Evolutionary conservation across 2,329 filamentous ascomycete species (phyloP).

Genomic region (Xylaria sp.): DNA sequence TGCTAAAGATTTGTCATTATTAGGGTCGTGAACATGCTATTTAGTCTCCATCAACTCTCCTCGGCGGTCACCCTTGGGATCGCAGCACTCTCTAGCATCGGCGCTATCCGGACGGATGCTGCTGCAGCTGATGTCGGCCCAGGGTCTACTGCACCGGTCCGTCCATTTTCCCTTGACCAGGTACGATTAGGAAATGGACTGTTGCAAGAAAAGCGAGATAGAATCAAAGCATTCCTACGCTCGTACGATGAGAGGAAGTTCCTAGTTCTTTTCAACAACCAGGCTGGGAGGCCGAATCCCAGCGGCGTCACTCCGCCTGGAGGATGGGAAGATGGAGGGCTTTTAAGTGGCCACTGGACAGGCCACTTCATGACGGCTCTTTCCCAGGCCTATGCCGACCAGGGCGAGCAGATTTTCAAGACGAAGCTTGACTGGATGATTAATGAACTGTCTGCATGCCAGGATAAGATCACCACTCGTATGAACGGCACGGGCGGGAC

Average conservation of each 20-base stretch:
- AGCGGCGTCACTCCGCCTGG: constrained; percentile 36
- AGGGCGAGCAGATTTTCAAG: constrained; percentile 40
- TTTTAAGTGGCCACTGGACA: constrained; percentile 44
- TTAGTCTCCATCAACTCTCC: constrained; percentile 24
- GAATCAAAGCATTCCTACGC: constrained; percentile 40
- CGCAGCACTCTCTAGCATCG: constrained; percentile 17
- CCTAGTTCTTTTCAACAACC: constrained; percentile 42
- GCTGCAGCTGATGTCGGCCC: constrained; percentile 35
- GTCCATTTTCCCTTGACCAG: constrained; percentile 43
- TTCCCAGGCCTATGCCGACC: constrained; percentile 43
- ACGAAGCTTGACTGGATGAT: constrained; percentile 44
- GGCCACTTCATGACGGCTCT: constrained; percentile 43
- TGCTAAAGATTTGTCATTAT: constrained; percentile 15
- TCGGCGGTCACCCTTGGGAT: constrained; percentile 20
- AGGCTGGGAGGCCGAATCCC: constrained; percentile 41
- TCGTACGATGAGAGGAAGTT: constrained; percentile 41
- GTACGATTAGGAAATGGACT: constrained; percentile 40
- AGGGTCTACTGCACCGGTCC: constrained; percentile 41
- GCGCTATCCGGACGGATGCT: constrained; percentile 8
- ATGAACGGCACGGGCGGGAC: constrained; percentile 27
- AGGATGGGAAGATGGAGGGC: constrained; percentile 44
- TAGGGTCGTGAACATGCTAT: constrained; percentile 9
- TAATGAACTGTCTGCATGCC: constrained; percentile 39
- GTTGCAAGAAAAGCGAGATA: constrained; percentile 43
- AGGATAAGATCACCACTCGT: constrained; percentile 41